Evolutionary conservation across 106 monocot genomes (phyloP), one percentile per base, ranked within the genome.

Genomic region (Dendrobium chrysotoxum): DNA sequence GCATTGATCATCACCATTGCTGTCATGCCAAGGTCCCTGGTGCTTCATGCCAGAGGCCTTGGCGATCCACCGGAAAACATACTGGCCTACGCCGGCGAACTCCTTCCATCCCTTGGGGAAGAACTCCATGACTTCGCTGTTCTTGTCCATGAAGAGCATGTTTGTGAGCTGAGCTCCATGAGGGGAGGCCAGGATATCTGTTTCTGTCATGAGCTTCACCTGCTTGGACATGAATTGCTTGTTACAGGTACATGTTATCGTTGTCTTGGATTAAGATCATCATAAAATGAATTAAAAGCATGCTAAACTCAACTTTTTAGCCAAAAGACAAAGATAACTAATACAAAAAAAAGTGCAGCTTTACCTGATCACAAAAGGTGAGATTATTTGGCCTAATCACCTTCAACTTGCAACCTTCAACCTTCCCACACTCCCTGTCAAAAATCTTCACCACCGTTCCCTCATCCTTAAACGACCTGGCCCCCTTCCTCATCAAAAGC

Each of bases 141-240:
- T 90, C 82, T 80, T 84, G 45, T 96, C 85, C 93, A 96, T 89
- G 83, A 93, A 90, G 7, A 90, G 16, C 85, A 96, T 81, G 84
- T 93, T 93, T 4, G 96, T 89, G 81, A 96, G 44, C 82, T 96
- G 93, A 25, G 88, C 96, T 21, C 96, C 96, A 46, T 93, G 96
- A 25, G 83, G 78, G 0, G 93, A 81, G 13, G 85, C 82, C 40
- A 96, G 25, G 39, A 93, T 68, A 79, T 96, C 93, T 3, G 92
- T 92, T 23, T 87, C 84, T 21, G 82, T 84, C 92, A 92, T 77
- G 77, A 93, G 23, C 50, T 50, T 50, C 50, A 13, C 50, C 13
- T 50, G 13, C 50, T 50, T 50, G 50, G 13, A 13, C 15, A 50
- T 13, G 8, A 50, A 50, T 2, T 50, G 1, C 3, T 50, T 50